Evolutionary conservation across 2,329 filamentous ascomycete genomes (phyloP).

Genomic region (Ophiostoma himal-ulmi): DNA sequence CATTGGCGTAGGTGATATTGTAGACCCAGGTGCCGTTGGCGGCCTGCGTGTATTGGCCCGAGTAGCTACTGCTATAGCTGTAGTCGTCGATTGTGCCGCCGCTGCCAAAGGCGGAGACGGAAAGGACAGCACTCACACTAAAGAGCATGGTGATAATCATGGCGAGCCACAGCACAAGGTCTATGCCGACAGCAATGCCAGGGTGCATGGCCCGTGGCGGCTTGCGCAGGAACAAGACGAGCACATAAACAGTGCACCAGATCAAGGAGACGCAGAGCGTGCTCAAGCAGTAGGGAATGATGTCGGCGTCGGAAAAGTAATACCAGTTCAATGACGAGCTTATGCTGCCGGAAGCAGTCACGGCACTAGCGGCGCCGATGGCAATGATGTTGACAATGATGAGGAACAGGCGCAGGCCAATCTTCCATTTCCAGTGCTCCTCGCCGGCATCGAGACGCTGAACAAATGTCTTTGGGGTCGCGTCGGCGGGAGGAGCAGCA

Average conservation of each 20-base stretch:
- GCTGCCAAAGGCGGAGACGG: neutral
- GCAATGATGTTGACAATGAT: slow-evolving; percentile 19
- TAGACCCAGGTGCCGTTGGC: slow-evolving; percentile 26
- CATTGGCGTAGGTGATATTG: slow-evolving; percentile 10
- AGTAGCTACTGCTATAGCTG: neutral
- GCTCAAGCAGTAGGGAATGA: slow-evolving; percentile 12
- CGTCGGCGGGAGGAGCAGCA: neutral
- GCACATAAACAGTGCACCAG: slow-evolving; percentile 18
- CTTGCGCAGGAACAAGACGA: slow-evolving; percentile 18
- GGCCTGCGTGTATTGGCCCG: slow-evolving; percentile 16
- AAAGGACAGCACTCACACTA: neutral
- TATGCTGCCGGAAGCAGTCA: neutral
- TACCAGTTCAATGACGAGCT: neutral
- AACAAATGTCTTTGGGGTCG: slow-evolving; percentile 11
- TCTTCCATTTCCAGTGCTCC: slow-evolving; percentile 20
- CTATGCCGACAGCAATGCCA: slow-evolving; percentile 23
- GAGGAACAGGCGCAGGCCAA: slow-evolving; percentile 17
- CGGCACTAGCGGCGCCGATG: slow-evolving; percentile 15
- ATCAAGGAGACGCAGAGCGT: slow-evolving; percentile 11
- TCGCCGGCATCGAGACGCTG: slow-evolving; percentile 21
- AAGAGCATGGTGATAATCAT: slow-evolving; percentile 16
- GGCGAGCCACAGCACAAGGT: slow-evolving; percentile 24
- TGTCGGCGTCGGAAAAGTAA: neutral
- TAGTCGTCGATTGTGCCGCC: neutral
- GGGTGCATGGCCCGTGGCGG: slow-evolving; percentile 22